Base-by-base conservation (phyloP, 805 yeast genomes). In the Wickerhamiella shivajii region DNA sequence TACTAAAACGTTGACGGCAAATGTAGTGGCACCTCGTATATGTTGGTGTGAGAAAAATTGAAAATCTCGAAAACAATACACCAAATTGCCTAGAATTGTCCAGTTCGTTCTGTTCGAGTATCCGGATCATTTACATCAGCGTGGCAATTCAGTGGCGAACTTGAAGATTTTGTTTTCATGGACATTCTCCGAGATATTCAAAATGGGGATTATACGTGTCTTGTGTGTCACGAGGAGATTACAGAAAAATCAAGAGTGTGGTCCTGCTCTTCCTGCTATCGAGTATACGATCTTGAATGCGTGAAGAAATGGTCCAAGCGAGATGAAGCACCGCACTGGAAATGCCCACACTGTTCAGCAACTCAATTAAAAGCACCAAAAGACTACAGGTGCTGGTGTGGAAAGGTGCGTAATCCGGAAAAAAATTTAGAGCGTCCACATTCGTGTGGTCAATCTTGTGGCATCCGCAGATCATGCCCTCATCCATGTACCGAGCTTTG, bases 241-340 rank as follows among this genome's bases (percentile, higher is more conserved):
- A 80, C 74, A 33, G 62, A 69, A 3, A 56, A 61, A 9, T 72
- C 84, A 15, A 57, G 63, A 29, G 63, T 84, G 34, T 90, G 93
- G 90, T 67, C 83, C 5, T 87, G 98, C 52, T 52, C 56, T 6
- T 59, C 63, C 18, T 87, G 98, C 51, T 77, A 59, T 49, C 61
- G 96, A 38, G 93, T 78, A 1, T 87, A 81, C 50, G 95, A 87
- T 51, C 60, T 83, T 28, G 74, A 71, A 10, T 87, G 98, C 58
- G 77, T 84, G 28, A 59, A 68, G 31, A 81, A 76, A 43, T 90
- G 98, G 98, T 87, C 94, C 3, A 53, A 59, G 16, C 64, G 78
- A 40, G 85, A 85, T 4, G 69, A 78, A 2, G 31, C 38, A 30
- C 30, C 36, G 13, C 25, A 33, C 3, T 46, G 50, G 50, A 27